phyloP scores from a whole-genome alignment of 1,139 yeast genomes.

The Torulaspora globosa region DNA sequence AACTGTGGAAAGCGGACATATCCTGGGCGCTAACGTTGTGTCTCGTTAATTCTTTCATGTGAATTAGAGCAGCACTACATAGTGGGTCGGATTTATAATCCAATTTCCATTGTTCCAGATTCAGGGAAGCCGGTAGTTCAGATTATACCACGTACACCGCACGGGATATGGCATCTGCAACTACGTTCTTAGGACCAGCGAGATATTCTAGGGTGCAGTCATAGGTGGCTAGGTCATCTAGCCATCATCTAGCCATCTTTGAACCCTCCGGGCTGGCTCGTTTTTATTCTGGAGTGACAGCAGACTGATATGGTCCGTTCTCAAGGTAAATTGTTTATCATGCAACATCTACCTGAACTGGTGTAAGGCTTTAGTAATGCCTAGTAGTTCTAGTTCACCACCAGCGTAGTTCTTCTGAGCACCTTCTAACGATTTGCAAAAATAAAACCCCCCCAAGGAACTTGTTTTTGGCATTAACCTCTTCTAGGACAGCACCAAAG shows the following conservation, averaged over 20 bases:
- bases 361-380: conserved; percentile 13
- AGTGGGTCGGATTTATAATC: background rate
- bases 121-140: background rate
- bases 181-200: conserved; percentile 11
- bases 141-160: conserved; percentile 1
- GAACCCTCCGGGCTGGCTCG: conserved; percentile 15
- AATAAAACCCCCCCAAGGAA: conserved; percentile 18
- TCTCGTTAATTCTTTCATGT: background rate
- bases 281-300: conserved; percentile 10
- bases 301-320: conserved; percentile 18
- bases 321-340: conserved; percentile 13
- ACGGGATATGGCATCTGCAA: conserved; percentile 18
- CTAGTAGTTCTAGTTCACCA: conserved; percentile 18
- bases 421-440: conserved; percentile 14
- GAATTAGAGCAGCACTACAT: background rate
- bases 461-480: conserved; percentile 8
- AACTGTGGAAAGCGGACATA: background rate
- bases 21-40: background rate
- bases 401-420: conserved; percentile 16
- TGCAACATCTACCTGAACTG: conserved; percentile 16
- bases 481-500: conserved; percentile 22
- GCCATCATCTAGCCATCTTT: conserved; percentile 20
- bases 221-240: conserved; percentile 15
- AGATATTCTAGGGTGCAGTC: conserved; percentile 15
- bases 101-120: background rate